Conservation (phyloP, 805 yeast species). For the Candida khao-thaluensis region DNA sequence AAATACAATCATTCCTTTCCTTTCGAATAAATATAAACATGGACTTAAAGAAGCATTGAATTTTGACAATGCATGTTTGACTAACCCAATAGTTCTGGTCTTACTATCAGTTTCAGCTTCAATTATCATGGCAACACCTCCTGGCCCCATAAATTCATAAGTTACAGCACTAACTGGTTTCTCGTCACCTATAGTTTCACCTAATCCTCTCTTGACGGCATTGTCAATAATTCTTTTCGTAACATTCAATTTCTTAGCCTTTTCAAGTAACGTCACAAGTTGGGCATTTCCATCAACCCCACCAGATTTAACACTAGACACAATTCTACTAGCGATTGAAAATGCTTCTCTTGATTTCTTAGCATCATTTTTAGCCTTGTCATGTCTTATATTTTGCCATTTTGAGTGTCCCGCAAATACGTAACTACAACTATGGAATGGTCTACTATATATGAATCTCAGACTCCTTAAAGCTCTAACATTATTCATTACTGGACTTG, state of each 20-base stretch:
- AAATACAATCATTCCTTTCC: constrained; percentile 69
- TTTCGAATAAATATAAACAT: constrained; percentile 71
- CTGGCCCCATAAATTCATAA: constrained; percentile 92
- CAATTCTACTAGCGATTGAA: constrained; percentile 69
- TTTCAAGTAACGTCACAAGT: constrained; percentile 72
- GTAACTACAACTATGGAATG: constrained; percentile 17
- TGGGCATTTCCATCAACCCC: constrained; percentile 63
- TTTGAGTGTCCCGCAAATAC: constrained; percentile 80
- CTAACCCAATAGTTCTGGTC: constrained; percentile 71
- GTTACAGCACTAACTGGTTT: constrained; percentile 50
- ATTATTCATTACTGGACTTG: too few species aligned
- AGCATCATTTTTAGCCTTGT: constrained; percentile 90
- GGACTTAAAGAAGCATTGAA: constrained; percentile 73
- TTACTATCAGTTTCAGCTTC: constrained; percentile 90
- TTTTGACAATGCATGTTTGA: constrained; percentile 73
- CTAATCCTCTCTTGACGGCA: constrained; percentile 84
- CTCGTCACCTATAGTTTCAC: constrained; percentile 51
- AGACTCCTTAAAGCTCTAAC: background rate
- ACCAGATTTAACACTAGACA: constrained; percentile 71
- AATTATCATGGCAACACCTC: constrained; percentile 81
- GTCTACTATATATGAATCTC: background rate
- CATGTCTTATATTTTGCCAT: constrained; percentile 94
- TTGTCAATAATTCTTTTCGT: constrained; percentile 82
- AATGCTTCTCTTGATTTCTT: constrained; percentile 67
- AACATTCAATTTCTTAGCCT: constrained; percentile 73